phyloP scores from a whole-genome alignment of 2,329 filamentous ascomycete genomes.

The Arachnomyces sp. region DNA sequence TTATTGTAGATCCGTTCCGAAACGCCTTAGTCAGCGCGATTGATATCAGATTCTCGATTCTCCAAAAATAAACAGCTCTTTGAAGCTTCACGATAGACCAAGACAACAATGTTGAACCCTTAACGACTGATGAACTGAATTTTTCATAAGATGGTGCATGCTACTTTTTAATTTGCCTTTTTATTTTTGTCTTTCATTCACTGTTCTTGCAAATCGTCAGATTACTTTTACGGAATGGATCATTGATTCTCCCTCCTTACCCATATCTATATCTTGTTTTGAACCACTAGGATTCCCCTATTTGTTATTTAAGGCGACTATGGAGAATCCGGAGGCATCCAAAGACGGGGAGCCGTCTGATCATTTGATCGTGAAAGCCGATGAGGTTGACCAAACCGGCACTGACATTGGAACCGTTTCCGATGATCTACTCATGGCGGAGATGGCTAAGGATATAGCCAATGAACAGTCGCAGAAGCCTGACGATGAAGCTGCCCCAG shows the following conservation, averaged over 20 bases:
- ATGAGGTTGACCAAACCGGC: constrained; percentile 43
- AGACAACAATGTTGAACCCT: too few relatives aligned
- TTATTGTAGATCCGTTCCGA: too few relatives aligned
- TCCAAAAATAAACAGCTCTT: too few relatives aligned
- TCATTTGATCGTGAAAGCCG: constrained; percentile 40
- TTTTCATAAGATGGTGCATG: too few relatives aligned
- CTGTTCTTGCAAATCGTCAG: too few relatives aligned
- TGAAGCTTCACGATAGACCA: too few relatives aligned
- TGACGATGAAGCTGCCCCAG: constrained; percentile 8
- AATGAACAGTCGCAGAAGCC: constrained; percentile 24
- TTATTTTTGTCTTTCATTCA: too few relatives aligned
- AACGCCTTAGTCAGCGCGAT: too few relatives aligned
- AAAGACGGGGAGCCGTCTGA: constrained; percentile 20
- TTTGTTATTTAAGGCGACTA: constrained; percentile 10
- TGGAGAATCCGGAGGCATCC: constrained; percentile 22
- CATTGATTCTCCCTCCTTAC: constrained; percentile 3
- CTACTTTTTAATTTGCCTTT: too few relatives aligned
- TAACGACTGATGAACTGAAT: too few relatives aligned
- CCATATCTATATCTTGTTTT: constrained; percentile 2
- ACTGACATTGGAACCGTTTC: constrained; percentile 40
- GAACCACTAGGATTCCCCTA: neutral
- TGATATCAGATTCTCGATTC: too few relatives aligned
- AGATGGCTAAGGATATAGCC: constrained; percentile 31
- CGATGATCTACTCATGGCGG: constrained; percentile 37
- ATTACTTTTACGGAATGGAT: constrained; percentile 1